These are phyloP conservation scores for Colletotrichum sp. DNA, from an alignment of 2,329 filamentous ascomycete genomes.

Conservation along the genomic window DNA sequence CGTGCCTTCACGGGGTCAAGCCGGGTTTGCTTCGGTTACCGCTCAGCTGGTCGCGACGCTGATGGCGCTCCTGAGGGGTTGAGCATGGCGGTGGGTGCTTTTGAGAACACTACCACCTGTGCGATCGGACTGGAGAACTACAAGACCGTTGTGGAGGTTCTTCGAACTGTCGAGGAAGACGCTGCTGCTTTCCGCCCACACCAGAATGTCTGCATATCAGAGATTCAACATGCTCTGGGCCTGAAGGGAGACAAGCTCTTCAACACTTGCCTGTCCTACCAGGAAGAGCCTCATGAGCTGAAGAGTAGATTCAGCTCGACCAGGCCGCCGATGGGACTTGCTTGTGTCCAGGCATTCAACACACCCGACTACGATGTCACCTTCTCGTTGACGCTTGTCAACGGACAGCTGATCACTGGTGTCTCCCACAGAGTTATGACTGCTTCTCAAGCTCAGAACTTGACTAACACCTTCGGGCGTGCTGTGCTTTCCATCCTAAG, in stretches of 20 bases:
- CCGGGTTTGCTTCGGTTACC: slow-evolving; percentile 61
- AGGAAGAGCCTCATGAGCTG: slow-evolving; percentile 41
- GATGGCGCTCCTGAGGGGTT: slow-evolving; percentile 45
- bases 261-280: slow-evolving; percentile 56
- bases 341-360: slow-evolving; percentile 43
- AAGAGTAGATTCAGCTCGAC: slow-evolving; percentile 37
- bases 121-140: slow-evolving; percentile 34
- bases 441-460: slow-evolving; percentile 47
- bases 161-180: slow-evolving; percentile 37
- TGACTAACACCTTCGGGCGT: slow-evolving; percentile 59
- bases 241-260: slow-evolving; percentile 49
- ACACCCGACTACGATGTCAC: slow-evolving; percentile 53
- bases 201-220: slow-evolving; percentile 50
- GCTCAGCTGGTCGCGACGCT: slow-evolving; percentile 49
- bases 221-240: slow-evolving; percentile 52
- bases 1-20: slow-evolving; percentile 58
- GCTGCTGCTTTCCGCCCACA: slow-evolving; percentile 37
- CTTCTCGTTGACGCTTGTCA: slow-evolving; percentile 47
- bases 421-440: slow-evolving; percentile 50
- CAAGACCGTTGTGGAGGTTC: slow-evolving; percentile 34
- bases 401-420: slow-evolving; percentile 46
- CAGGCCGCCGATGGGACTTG: slow-evolving; percentile 31
- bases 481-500: slow-evolving; percentile 53
- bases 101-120: slow-evolving; percentile 45
- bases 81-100: slow-evolving; percentile 49